Base-by-base conservation (phyloP, 106 monocot species). In the Ottelia alismoides region DNA sequence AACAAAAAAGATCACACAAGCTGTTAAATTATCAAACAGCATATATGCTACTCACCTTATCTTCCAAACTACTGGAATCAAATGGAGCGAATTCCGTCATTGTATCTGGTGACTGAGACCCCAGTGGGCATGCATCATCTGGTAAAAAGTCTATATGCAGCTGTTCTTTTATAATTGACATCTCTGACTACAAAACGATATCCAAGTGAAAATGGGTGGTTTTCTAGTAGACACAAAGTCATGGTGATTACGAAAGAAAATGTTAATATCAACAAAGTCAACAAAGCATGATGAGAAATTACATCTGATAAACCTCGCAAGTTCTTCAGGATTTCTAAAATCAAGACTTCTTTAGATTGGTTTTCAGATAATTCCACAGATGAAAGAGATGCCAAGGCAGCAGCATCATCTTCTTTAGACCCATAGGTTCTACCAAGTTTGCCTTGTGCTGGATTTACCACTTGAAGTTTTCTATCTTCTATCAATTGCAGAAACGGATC, bases 401-500 rank as follows among this genome's bases (percentile, higher is more conserved):
- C 59, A 57, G 1, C 45, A 31, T 87, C 78, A 67, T 87, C 87
- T 65, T 78, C 87, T 76, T 75, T 67, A 27, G 87, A 87, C 26
- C 87, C 87, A 61, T 75, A 87, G 25, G 28, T 60, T 57, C 30
- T 77, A 24, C 19, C 45, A n/a, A 14, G 20, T 31, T 64, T 22
- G 20, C 77, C 58, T 40, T 35, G 31, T 52, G 64, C 12, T 49
- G 28, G 55, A 19, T 66, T 55, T 23, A 76, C 63, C 43, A 67
- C 80, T 30, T 78, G 66, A 32, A 91, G 63, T 61, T 53, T 81
- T 58, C 56, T 60, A 64, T 91, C 85, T 24, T 85, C 90, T 48
- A 81, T 70, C 69, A 85, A 60, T 7, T 28, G 69, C 64, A 91
- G 78, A 76, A 81, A 91, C 61, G 81, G 90, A 70, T 91, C 90